phyloP scores from a whole-genome alignment of 78 protist genomes.

The Dictyostelium capitatum region DNA sequence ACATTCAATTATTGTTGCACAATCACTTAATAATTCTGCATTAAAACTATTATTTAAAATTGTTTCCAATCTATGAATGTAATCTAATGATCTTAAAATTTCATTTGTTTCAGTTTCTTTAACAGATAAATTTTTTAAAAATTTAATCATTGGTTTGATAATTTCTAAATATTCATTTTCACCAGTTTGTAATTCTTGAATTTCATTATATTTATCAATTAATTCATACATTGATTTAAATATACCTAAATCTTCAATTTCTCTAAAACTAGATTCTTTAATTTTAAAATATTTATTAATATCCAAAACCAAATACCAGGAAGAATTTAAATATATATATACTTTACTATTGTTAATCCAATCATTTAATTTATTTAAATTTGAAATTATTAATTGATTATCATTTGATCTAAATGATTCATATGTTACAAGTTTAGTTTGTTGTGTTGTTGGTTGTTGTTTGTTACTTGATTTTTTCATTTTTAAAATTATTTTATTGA shows the following conservation, averaged over 20 bases:
- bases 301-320: too few relatives aligned
- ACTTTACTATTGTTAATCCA: conserved; percentile 56
- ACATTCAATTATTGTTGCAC: conserved; percentile 57
- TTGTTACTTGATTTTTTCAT: conserved; percentile 2
- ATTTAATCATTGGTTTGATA: neutral
- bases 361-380: conserved; percentile 43
- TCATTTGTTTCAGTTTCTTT: conserved; percentile 38
- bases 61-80: conserved; percentile 27
- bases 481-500: too few relatives aligned
- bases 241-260: conserved; percentile 47
- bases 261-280: conserved; percentile 23
- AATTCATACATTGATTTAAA: conserved; percentile 28
- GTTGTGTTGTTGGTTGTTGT: neutral
- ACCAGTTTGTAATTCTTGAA: neutral
- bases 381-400: neutral
- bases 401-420: conserved; percentile 54
- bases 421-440: conserved; percentile 11
- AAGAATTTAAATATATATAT: too few relatives aligned
- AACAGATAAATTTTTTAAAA: conserved; percentile 4
- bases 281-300: neutral
- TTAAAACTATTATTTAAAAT: conserved; percentile 39
- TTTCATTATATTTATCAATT: conserved; percentile 13
- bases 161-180: neutral
- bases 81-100: conserved; percentile 54
- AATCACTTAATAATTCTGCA: conserved; percentile 32